Evolutionary conservation across 768 basidiomycete species (phyloP).

Genomic region (Rubroboletus satanas): DNA sequence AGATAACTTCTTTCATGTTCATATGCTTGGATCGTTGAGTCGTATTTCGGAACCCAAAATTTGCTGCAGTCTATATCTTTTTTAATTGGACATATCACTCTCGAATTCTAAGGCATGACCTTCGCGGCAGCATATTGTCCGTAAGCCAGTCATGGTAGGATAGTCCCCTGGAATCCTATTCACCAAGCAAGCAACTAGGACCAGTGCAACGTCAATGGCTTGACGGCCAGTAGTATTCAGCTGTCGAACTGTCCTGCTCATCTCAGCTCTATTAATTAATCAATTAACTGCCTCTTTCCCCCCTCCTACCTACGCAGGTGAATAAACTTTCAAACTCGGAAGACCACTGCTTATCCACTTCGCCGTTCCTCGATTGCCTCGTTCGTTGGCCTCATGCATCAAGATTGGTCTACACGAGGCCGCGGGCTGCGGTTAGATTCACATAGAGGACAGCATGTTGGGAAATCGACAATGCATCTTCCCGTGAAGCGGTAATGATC

Average conservation of each 20-base stretch:
- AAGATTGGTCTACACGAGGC: slow-evolving; percentile 16
- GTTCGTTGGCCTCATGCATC: slow-evolving; percentile 7
- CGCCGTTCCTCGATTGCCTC: slow-evolving; percentile 6
- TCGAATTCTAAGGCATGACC: neutral
- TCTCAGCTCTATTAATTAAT: slow-evolving; percentile 2
- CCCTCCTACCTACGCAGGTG: slow-evolving; percentile 2
- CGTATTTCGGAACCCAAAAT: slow-evolving; percentile 4
- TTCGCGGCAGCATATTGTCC: neutral
- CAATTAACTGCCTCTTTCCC: neutral
- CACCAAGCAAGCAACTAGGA: neutral
- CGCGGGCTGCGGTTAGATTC: slow-evolving; percentile 14
- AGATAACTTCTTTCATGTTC: slow-evolving; percentile 3
- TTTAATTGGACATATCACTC: slow-evolving; percentile 9
- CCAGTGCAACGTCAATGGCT: neutral
- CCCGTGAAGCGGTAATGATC: neutral
- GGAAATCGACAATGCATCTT: neutral
- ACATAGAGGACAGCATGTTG: neutral
- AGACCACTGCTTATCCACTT: slow-evolving; percentile 1
- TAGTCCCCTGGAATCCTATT: neutral
- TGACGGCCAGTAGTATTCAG: neutral
- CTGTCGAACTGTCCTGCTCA: neutral
- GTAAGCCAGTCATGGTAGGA: neutral
- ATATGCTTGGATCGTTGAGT: slow-evolving; percentile 3
- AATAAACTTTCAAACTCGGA: slow-evolving; percentile 16
- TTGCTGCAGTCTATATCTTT: slow-evolving; percentile 4